These are phyloP conservation scores for Candolleomyces eurysporus DNA, from an alignment of 768 basidiomycete species.

Conservation along the genomic window DNA sequence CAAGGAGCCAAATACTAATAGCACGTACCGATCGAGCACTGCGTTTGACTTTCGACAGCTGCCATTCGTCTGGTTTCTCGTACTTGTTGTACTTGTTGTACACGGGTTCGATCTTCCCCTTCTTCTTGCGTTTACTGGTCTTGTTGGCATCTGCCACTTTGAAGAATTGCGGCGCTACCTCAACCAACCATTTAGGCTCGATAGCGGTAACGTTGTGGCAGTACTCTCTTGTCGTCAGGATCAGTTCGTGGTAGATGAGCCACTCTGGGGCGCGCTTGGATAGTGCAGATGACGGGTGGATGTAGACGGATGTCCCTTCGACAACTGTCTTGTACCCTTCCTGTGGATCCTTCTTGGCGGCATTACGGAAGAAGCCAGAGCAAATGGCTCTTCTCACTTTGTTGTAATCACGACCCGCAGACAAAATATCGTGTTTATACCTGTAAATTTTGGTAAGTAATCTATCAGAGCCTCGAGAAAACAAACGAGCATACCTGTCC, in stretches of 20 bases:
- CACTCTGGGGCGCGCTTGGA: conserved; percentile 98
- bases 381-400: conserved; percentile 93
- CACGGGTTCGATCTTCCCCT: conserved; percentile 96
- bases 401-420: conserved; percentile 91
- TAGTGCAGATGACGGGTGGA: conserved; percentile 94
- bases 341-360: conserved; percentile 97
- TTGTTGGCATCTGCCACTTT: conserved; percentile 97
- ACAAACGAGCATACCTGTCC: conserved; percentile 69
- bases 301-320: conserved; percentile 98
- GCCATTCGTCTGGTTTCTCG: conserved; percentile 94
- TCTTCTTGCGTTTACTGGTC: conserved; percentile 93
- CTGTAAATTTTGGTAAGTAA: conserved; percentile 32
- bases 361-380: conserved; percentile 96
- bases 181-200: conserved; percentile 98
- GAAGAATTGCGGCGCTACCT: conserved; percentile 98
- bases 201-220: conserved; percentile 92
- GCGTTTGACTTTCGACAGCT: conserved; percentile 87
- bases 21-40: conserved; percentile 75
- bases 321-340: conserved; percentile 98
- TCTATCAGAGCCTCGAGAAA: background rate
- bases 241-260: conserved; percentile 93
- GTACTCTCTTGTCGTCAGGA: conserved; percentile 95
- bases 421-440: conserved; percentile 96
- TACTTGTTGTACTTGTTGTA: conserved; percentile 97
- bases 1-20: background rate